phyloP scores from a whole-genome alignment of 2,329 filamentous ascomycete species.

The Xylaria sp. region DNA sequence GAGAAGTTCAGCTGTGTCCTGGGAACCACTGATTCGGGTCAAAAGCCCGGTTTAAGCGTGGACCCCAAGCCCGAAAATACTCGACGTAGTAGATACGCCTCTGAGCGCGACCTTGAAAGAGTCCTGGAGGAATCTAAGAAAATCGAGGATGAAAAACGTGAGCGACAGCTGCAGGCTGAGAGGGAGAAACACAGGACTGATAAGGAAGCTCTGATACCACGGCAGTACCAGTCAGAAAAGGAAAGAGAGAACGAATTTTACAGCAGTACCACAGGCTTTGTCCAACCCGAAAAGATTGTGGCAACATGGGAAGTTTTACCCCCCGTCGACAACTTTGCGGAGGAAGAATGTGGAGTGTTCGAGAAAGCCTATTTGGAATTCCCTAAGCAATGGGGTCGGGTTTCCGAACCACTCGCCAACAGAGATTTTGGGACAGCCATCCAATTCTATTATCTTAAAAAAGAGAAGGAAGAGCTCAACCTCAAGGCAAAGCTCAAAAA shows the following conservation, averaged over 20 bases:
- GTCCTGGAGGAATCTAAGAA: conserved; percentile 77
- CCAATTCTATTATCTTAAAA: conserved; percentile 86
- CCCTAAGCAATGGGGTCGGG: conserved; percentile 84
- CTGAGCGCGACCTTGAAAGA: conserved; percentile 77
- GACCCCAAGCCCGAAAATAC: conserved; percentile 66
- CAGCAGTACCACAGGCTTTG: conserved; percentile 71
- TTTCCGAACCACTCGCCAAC: conserved; percentile 73
- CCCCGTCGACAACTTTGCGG: conserved; percentile 77
- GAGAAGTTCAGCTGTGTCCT: conserved; percentile 61
- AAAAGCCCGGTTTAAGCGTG: conserved; percentile 54
- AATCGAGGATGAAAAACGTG: conserved; percentile 75
- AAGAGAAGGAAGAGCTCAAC: conserved; percentile 78
- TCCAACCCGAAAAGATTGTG: conserved; percentile 73
- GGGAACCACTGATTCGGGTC: conserved; percentile 51
- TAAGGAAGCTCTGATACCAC: conserved; percentile 79
- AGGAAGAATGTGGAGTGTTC: conserved; percentile 75
- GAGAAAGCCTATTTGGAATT: conserved; percentile 78
- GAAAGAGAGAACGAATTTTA: conserved; percentile 69
- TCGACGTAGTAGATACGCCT: conserved; percentile 68
- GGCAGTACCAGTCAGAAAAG: conserved; percentile 72
- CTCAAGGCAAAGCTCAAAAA: conserved; percentile 80
- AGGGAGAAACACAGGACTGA: conserved; percentile 76
- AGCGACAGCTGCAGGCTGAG: conserved; percentile 71
- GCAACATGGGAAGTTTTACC: conserved; percentile 77
- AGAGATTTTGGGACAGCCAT: conserved; percentile 83